These are phyloP conservation scores for Noccaea caerulescens DNA, from an alignment of 345 rosid genomes.

Conservation along the genomic window DNA sequence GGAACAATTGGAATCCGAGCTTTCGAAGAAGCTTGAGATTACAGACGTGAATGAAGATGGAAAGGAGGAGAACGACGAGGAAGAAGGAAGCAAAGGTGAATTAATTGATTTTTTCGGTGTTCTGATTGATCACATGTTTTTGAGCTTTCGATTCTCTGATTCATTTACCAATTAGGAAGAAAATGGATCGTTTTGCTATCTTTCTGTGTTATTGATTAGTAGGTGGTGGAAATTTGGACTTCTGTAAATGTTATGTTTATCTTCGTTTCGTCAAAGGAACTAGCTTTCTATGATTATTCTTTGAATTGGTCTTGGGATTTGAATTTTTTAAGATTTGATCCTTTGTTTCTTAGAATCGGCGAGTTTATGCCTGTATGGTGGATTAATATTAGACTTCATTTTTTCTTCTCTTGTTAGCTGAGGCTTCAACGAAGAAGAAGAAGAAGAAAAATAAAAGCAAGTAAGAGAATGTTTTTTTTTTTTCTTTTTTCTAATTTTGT, in stretches of 20 bases:
- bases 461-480: slow-evolving; percentile 51
- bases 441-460: slow-evolving; percentile 97
- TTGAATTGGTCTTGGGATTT: slow-evolving; percentile 18
- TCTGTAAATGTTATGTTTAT: background rate
- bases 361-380: background rate
- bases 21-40: slow-evolving; percentile 45
- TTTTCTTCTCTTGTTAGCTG: slow-evolving; percentile 43
- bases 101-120: background rate
- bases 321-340: background rate
- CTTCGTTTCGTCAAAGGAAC: background rate
- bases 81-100: slow-evolving; percentile 62
- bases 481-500: background rate
- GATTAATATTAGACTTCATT: background rate
- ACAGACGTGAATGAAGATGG: slow-evolving; percentile 34
- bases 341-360: background rate
- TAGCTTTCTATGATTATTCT: slow-evolving; percentile 16
- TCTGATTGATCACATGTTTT: slow-evolving; percentile 13
- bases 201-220: slow-evolving; percentile 10
- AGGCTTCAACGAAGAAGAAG: slow-evolving; percentile 81
- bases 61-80: slow-evolving; percentile 56
- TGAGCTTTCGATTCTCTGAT: background rate
- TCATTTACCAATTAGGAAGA: background rate
- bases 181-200: background rate
- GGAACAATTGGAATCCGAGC: slow-evolving; percentile 36
- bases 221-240: background rate